These are phyloP conservation scores for Aethionema arabicum DNA, from an alignment of 345 rosid genomes.

Conservation along the genomic window DNA sequence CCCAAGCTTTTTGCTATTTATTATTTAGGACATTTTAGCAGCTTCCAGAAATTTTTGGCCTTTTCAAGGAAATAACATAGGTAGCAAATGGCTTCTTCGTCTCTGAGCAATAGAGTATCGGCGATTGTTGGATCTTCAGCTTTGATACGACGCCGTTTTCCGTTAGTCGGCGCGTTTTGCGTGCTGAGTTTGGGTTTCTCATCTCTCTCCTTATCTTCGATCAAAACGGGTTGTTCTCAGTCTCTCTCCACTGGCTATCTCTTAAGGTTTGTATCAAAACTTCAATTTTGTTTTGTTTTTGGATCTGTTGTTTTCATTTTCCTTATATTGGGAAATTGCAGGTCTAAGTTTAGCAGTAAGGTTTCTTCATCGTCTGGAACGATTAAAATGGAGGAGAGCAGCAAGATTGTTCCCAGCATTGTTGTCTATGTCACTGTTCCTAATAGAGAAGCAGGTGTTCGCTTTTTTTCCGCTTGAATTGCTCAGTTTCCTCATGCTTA, in stretches of 20 bases:
- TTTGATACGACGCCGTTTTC: conserved; percentile 49
- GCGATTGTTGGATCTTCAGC: conserved; percentile 33
- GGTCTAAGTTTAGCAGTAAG: conserved; percentile 53
- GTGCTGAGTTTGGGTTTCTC: conserved; percentile 65
- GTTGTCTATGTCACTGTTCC: conserved; percentile 93
- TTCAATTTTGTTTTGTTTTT: not conserved
- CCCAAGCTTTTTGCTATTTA: conserved; percentile 2
- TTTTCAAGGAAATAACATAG: not conserved
- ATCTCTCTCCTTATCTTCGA: conserved; percentile 42
- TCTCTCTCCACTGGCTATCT: conserved; percentile 53
- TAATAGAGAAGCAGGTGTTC: conserved; percentile 75
- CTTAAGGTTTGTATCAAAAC: conserved; percentile 40
- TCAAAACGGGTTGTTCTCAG: conserved; percentile 54
- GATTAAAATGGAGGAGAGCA: conserved; percentile 61
- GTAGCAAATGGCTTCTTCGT: conserved; percentile 41
- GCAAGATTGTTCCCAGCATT: conserved; percentile 65
- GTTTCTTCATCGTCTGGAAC: conserved; percentile 31
- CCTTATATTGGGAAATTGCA: conserved; percentile 16
- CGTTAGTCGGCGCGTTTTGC: conserved; percentile 67
- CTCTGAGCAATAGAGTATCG: conserved; percentile 34
- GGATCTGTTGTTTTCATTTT: not conserved
- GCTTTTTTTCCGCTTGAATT: not conserved
- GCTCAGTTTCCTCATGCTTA: not conserved
- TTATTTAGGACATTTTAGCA: not conserved
- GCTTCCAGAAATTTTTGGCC: conserved; percentile 25